Evolutionary conservation across 2,329 filamentous ascomycete genomes (phyloP).

Genomic region (Scedosporium apiospermum): DNA sequence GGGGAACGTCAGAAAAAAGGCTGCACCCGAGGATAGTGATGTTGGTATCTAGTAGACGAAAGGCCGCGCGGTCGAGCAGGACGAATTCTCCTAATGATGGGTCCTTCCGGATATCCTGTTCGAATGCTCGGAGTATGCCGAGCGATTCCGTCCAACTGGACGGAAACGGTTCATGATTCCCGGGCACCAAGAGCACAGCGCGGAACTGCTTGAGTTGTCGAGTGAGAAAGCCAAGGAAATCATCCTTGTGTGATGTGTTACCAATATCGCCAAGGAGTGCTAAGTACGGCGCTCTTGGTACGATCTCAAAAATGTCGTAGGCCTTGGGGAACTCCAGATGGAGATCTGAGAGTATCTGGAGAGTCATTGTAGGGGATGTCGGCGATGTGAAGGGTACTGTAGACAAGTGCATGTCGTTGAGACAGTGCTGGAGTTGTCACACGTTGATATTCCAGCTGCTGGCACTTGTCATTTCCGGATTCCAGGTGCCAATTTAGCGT

Average conservation of each 20-base stretch:
- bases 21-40: constrained; percentile 26
- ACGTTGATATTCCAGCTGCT: too few species aligned
- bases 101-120: constrained; percentile 15
- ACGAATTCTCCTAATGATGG: constrained; percentile 26
- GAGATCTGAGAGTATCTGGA: constrained; percentile 48
- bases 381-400: too few species aligned
- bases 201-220: constrained; percentile 37
- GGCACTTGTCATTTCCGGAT: too few species aligned
- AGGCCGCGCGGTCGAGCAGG: constrained; percentile 23
- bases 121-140: constrained; percentile 19
- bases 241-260: constrained; percentile 28
- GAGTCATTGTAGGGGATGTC: constrained; percentile 10
- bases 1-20: constrained; percentile 37
- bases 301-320: constrained; percentile 42
- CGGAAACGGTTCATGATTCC: constrained; percentile 48
- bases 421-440: too few species aligned
- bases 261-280: constrained; percentile 50
- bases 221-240: constrained; percentile 35
- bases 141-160: constrained; percentile 25
- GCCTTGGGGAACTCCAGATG: constrained; percentile 40
- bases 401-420: too few species aligned
- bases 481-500: too few species aligned
- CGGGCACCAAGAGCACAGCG: constrained; percentile 40
- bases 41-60: constrained; percentile 14
- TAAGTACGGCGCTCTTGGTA: constrained; percentile 36